A percentile compares a stretch with the other conserved stretches of the same genome.
Evolutionary conservation across 2,329 filamentous ascomycete genomes (phyloP).

Genomic region (Trichoderma polysporum): DNA sequence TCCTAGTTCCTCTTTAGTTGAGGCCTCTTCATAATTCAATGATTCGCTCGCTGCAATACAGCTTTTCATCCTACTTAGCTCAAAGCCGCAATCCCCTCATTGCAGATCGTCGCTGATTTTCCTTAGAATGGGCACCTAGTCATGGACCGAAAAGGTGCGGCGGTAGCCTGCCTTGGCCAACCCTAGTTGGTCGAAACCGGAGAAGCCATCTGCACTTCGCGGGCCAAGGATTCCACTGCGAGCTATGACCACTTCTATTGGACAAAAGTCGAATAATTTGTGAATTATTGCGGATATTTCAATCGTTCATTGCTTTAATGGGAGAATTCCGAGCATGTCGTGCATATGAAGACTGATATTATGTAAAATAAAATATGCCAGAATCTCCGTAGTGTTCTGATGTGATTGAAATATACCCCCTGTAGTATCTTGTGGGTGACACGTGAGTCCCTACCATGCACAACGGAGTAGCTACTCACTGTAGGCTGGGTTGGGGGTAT

Average conservation of each 20-base stretch:
- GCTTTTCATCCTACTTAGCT: no score
- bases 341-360: background rate
- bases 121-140: background rate
- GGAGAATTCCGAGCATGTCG: background rate
- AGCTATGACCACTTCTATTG: background rate
- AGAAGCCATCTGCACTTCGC: background rate
- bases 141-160: background rate
- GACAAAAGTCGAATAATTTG: background rate
- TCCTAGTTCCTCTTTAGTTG: no score
- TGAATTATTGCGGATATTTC: background rate
- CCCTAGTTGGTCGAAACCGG: background rate
- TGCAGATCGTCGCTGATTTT: background rate
- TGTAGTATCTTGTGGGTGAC: background rate
- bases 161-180: background rate
- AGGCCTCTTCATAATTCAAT: no score
- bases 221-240: background rate
- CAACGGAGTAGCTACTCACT: background rate
- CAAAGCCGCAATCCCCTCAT: no score
- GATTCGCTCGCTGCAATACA: no score
- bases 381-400: background rate
- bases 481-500: background rate
- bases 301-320: background rate
- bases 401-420: background rate
- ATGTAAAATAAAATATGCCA: background rate
- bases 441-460: no score